A percentile compares a stretch with the other conserved stretches of the same genome.
Evolutionary conservation across 345 rosid species (phyloP).

Genomic region (Lepidium aucheri): DNA sequence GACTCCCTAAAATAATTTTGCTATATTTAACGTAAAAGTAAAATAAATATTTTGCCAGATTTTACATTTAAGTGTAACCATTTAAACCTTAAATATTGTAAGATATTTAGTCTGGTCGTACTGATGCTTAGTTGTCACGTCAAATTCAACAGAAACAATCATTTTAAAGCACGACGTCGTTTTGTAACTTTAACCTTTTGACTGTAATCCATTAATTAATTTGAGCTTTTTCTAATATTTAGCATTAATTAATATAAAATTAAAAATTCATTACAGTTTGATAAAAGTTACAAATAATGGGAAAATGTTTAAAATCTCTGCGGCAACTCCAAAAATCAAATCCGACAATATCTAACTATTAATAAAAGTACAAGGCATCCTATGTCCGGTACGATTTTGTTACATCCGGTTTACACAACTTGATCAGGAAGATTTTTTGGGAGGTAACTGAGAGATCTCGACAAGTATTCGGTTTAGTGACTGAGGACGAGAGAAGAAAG

Average conservation of each 20-base stretch:
- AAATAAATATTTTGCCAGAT: no score
- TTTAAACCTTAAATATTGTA: no score
- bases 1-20: no score
- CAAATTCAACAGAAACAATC: neutral
- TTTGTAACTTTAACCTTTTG: conserved; percentile 3
- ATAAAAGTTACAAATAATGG: conserved; percentile 5
- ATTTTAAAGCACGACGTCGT: conserved; percentile 4
- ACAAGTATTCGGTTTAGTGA: conserved; percentile 44
- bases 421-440: conserved; percentile 19
- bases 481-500: conserved; percentile 68
- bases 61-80: no score
- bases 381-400: conserved; percentile 19
- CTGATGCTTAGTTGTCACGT: neutral
- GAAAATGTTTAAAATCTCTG: neutral
- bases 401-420: neutral
- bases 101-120: no score
- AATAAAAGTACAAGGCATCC: conserved; percentile 5
- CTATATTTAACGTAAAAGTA: no score
- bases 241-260: neutral
- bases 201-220: conserved; percentile 6
- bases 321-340: conserved; percentile 4
- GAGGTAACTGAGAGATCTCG: conserved; percentile 42
- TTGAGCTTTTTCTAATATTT: neutral
- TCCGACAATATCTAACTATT: neutral
- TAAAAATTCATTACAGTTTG: conserved; percentile 9